Evolutionary conservation across 1,284 basidiomycete genomes (phyloP).

Genomic region (Sphaerobolus stellatus): DNA sequence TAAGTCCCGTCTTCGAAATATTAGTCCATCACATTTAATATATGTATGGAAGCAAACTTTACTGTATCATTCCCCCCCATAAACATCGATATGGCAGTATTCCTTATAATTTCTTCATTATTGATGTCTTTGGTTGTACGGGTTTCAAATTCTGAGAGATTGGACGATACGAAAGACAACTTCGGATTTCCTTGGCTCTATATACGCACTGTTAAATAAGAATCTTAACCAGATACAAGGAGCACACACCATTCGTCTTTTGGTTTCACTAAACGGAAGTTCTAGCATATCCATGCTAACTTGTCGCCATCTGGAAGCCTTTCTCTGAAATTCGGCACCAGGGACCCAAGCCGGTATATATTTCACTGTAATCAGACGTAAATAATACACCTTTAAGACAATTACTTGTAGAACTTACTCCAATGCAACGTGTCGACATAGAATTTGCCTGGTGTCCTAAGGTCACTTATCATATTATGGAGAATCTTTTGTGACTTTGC

Average conservation of each 20-base stretch:
- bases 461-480: background rate
- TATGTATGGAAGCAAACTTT: background rate
- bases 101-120: background rate
- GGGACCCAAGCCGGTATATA: conserved; percentile 51
- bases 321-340: conserved; percentile 45
- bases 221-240: conserved; percentile 8
- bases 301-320: conserved; percentile 36
- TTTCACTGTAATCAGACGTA: conserved; percentile 30
- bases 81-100: conserved; percentile 14
- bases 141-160: background rate
- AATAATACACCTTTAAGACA: background rate
- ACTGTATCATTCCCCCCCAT: conserved; percentile 5
- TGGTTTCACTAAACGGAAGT: conserved; percentile 39
- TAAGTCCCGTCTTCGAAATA: conserved; percentile 34
- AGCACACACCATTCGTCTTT: conserved; percentile 38
- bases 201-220: background rate
- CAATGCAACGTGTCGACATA: conserved; percentile 27
- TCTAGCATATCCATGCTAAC: conserved; percentile 32
- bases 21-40: background rate
- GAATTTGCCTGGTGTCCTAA: conserved; percentile 20
- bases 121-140: background rate
- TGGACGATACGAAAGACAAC: conserved; percentile 1
- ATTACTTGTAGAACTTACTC: conserved; percentile 11
- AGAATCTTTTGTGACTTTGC: conserved; percentile 10
- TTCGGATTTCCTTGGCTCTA: conserved; percentile 4